Evolutionary conservation across 306 rosid species (phyloP), one percentile per base, ranked within the genome.

Genomic region (Arachis hypogaea): DNA sequence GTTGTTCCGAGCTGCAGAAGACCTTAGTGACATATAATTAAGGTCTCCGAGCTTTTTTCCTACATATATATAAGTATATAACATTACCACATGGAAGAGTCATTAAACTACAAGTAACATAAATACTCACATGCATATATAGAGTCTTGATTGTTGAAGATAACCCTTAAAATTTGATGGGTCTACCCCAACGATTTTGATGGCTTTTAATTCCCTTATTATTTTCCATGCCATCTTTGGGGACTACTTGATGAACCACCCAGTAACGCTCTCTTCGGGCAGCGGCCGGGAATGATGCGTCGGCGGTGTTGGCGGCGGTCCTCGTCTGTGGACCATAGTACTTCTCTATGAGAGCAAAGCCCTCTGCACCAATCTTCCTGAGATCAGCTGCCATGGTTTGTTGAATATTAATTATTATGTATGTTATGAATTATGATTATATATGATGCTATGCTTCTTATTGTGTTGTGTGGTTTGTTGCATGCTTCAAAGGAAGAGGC

Each of bases 331-430:
- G 60, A 54, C 74, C 74, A 45, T 64, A 71, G 47, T 29, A 22
- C 36, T 77, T 52, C 44, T 81, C 85, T 59, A 81, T 54, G 29
- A 81, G 68, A 54, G 66, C 76, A 46, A 81, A 81, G 55, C 75
- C 82, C 54, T 81, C 85, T 59, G 54, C 1, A 7, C 68, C 82
- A 6, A 81, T 72, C 43, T 81, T 59, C 40, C 71, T 56, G 0
- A 81, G 68, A 11, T 80, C 69, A 18, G 67, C 81, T 33, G 38
- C 38, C 38, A 33, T 33, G 38, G 4, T 33, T 33, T 2, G 4
- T 33, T 33, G 38, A 33, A 22, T 22, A 22, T 22, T 22, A 22
- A 22, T 22, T 22, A 22, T 22, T 22, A 22, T 22, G 1, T 22
- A 22, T 22, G 28, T 22, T 22, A 22, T 22, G 28, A 22, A 22